Evolutionary conservation across 2,329 filamentous ascomycete species (phyloP).

Genomic region (Fusarium verticillioides): DNA sequence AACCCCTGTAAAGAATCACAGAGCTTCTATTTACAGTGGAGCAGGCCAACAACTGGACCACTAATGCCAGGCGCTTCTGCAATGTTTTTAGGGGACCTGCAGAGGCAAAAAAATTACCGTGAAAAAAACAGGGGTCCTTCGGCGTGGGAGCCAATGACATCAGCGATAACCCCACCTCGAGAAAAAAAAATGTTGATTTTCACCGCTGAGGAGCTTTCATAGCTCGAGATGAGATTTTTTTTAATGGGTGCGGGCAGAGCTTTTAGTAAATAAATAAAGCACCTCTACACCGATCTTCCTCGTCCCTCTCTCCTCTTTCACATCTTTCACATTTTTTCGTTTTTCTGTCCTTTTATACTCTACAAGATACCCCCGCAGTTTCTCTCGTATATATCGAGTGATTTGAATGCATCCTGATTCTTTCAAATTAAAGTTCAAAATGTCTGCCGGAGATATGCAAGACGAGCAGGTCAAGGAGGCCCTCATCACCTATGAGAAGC

Average conservation of each 20-base stretch:
- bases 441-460: slow-evolving; percentile 52
- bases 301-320: neutral
- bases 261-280: slow-evolving; percentile 30
- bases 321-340: neutral
- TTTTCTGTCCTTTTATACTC: neutral
- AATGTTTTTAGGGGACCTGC: slow-evolving; percentile 25
- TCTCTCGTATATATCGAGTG: slow-evolving; percentile 16
- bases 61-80: slow-evolving; percentile 25
- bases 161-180: slow-evolving; percentile 41
- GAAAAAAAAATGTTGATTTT: slow-evolving; percentile 41
- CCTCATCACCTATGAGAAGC: slow-evolving; percentile 75
- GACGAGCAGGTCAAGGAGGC: slow-evolving; percentile 48
- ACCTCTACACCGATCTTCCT: slow-evolving; percentile 13
- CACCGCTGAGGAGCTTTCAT: slow-evolving; percentile 34
- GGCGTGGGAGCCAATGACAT: slow-evolving; percentile 45
- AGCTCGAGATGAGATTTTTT: slow-evolving; percentile 14
- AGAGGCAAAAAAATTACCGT: slow-evolving; percentile 19
- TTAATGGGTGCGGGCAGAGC: slow-evolving; percentile 6
- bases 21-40: slow-evolving; percentile 33
- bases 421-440: slow-evolving; percentile 38
- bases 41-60: slow-evolving; percentile 21
- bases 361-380: slow-evolving; percentile 25
- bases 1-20: slow-evolving; percentile 31
- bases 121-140: slow-evolving; percentile 38
- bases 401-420: slow-evolving; percentile 26